Base-by-base conservation (phyloP, 179 eudicot genomes). In the Camellia oleifera region DNA sequence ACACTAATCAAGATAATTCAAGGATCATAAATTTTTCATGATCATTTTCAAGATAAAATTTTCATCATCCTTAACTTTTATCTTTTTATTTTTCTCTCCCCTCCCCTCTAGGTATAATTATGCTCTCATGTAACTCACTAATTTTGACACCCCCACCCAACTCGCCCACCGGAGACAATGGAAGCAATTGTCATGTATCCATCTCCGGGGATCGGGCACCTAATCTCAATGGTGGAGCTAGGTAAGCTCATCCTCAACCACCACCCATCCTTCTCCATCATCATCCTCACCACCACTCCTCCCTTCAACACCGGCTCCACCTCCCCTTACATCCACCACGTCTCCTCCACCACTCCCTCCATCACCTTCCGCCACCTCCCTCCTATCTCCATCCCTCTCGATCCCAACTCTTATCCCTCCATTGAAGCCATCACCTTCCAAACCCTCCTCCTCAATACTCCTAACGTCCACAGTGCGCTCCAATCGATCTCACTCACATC, bases 221-320 rank as follows among this genome's bases (percentile, higher is more conserved):
- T 89, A 8, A 82, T 91, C 57, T 80, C 94, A 57, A 84, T 89
- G 89, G 89, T 91, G 58, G 94, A 91, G 78, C 85, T 90, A 0
- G 92, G 86, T 1, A 89, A 86, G 70, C 83, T 85, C 81, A 78
- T 89, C 63, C 68, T 83, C 69, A 18, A 12, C 60, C 85, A 80
- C 84, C 81, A 65, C 73, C 88, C 91, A 62, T 79, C 83, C n/a
- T 65, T 81, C 79, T 81, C 87, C 78, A 78, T 87, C 74, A 78
- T 78, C 50, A 76, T 90, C 84, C 82, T 90, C 46, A 81, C 54
- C 67, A 45, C 81, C 53, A 67, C 64, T 14, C 71, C 88, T 1
- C 86, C 90, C 5, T 73, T 76, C 66, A 81, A 83, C 83, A 83
- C 88, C 74, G 87, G 83, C 71, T 71, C 89, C 80, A 85, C 86